A percentile compares a stretch with the other conserved stretches of the same genome.
These are phyloP conservation scores for Pseudopyricularia cyperi DNA, from an alignment of 2,329 filamentous ascomycete genomes.

Conservation along the genomic window DNA sequence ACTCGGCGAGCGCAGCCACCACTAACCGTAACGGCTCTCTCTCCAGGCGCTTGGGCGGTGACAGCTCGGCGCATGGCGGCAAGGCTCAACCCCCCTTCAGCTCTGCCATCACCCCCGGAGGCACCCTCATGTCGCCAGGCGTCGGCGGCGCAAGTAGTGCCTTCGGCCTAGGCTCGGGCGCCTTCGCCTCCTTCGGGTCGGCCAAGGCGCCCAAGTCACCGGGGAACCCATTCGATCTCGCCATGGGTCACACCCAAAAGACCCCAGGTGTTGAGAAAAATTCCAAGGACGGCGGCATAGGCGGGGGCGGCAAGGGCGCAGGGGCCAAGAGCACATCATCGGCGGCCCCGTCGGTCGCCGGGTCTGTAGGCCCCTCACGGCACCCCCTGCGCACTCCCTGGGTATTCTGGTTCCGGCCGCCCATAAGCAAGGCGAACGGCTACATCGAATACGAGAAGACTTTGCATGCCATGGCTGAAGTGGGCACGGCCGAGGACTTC, in stretches of 20 bases:
- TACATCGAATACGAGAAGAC: conserved; percentile 93
- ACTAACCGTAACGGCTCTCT: conserved; percentile 46
- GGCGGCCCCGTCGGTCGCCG: conserved; percentile 19
- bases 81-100: conserved; percentile 64
- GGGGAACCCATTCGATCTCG: conserved; percentile 67
- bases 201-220: conserved; percentile 80
- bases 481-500: conserved; percentile 78
- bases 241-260: conserved; percentile 39
- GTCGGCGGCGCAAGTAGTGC: conserved; percentile 65
- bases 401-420: conserved; percentile 96
- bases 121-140: conserved; percentile 54
- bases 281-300: conserved; percentile 30
- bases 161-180: conserved; percentile 87
- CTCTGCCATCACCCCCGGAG: conserved; percentile 56
- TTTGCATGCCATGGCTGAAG: conserved; percentile 70
- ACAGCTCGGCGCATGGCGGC: conserved; percentile 55
- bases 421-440: conserved; percentile 85
- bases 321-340: conserved; percentile 20
- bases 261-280: conserved; percentile 51
- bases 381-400: conserved; percentile 72
- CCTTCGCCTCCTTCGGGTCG: conserved; percentile 89
- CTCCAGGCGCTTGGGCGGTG: conserved; percentile 63
- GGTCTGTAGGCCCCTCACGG: conserved; percentile 14
- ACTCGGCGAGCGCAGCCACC: conserved; percentile 43
- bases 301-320: conserved; percentile 8